These are phyloP conservation scores for Xenoacremonium recifei DNA, from an alignment of 2,329 filamentous ascomycete genomes.

Conservation along the genomic window DNA sequence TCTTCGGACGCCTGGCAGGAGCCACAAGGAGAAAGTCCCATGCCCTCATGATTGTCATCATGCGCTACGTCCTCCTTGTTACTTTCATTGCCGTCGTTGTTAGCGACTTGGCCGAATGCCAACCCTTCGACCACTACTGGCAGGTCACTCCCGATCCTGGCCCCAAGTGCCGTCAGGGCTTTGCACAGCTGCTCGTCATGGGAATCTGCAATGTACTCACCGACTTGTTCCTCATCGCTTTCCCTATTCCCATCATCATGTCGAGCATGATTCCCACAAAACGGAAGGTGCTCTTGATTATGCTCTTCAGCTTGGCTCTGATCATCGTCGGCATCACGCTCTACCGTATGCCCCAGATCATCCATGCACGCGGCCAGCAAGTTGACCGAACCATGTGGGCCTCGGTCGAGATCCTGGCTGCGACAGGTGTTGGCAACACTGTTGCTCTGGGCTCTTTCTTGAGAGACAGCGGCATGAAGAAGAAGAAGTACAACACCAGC, in stretches of 20 bases:
- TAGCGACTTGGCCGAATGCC: slow-evolving; percentile 78
- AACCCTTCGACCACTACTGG: slow-evolving; percentile 69
- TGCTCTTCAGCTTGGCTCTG: slow-evolving; percentile 77
- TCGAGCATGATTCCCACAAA: slow-evolving; percentile 70
- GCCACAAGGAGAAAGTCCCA: slow-evolving; percentile 76
- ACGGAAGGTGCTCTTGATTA: slow-evolving; percentile 72
- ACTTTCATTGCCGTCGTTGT: slow-evolving; percentile 79
- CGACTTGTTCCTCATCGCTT: slow-evolving; percentile 78
- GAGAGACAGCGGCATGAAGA: slow-evolving; percentile 82
- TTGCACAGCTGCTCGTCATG: slow-evolving; percentile 81
- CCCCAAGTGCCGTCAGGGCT: slow-evolving; percentile 76
- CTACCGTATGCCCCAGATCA: slow-evolving; percentile 73
- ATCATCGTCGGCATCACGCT: slow-evolving; percentile 73
- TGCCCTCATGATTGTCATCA: slow-evolving; percentile 63
- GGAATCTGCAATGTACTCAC: slow-evolving; percentile 79
- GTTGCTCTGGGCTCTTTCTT: slow-evolving; percentile 88
- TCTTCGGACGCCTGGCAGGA: slow-evolving; percentile 78
- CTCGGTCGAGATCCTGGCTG: slow-evolving; percentile 82
- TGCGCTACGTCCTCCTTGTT: slow-evolving; percentile 67
- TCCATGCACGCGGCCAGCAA: slow-evolving; percentile 66
- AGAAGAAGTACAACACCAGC: slow-evolving; percentile 69
- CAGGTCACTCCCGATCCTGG: slow-evolving; percentile 80
- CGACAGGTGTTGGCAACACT: slow-evolving; percentile 79
- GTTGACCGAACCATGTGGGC: slow-evolving; percentile 83
- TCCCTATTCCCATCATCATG: slow-evolving; percentile 85